phyloP scores from a whole-genome alignment of 768 basidiomycete species.

The Kwoniella dejecticola region DNA sequence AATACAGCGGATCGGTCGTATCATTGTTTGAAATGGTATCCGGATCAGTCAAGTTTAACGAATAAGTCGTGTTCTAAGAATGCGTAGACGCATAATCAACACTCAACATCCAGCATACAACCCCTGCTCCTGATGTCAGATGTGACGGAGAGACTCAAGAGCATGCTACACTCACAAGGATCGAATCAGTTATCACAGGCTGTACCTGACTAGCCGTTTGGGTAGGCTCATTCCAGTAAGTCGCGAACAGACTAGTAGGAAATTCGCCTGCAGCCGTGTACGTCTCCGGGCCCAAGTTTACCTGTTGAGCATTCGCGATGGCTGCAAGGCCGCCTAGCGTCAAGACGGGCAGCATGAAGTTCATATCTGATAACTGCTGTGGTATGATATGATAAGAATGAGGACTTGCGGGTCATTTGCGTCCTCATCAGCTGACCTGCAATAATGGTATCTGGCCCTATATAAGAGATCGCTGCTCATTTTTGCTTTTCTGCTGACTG shows the following conservation, averaged over 20 bases:
- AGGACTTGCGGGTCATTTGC: constrained; percentile 1
- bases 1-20: constrained; percentile 66
- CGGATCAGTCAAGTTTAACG: constrained; percentile 67
- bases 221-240: constrained; percentile 73
- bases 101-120: no score
- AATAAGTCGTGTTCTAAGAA: constrained; percentile 60
- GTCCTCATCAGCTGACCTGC: no score
- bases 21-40: constrained; percentile 61
- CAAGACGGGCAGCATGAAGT: background rate
- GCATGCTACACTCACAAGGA: constrained; percentile 64
- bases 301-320: background rate
- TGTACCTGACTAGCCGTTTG: constrained; percentile 72
- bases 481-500: no score
- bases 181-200: constrained; percentile 74
- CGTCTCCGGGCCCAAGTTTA: background rate
- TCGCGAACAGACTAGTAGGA: constrained; percentile 58
- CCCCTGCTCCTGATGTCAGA: no score
- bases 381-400: background rate
- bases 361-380: background rate
- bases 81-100: no score
- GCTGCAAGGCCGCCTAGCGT: background rate
- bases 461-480: no score
- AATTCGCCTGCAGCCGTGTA: constrained; percentile 18
- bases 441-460: no score
- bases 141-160: no score